phyloP scores from a whole-genome alignment of 2,329 filamentous ascomycete genomes.

The Arthrobotrys pseudoclavata region DNA sequence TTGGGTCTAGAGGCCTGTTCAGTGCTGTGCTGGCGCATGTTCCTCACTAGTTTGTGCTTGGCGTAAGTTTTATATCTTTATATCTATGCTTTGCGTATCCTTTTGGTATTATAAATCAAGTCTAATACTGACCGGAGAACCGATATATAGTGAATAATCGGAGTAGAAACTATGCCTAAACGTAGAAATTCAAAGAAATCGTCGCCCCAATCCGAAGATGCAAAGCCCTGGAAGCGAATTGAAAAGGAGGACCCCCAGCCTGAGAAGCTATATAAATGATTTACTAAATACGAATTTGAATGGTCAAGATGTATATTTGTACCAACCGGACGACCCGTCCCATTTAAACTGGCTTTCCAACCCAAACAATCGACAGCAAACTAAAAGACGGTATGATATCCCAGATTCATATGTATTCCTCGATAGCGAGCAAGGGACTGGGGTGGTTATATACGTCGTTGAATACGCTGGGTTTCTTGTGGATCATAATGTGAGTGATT shows the following conservation, averaged over 20 bases:
- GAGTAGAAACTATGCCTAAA: neutral
- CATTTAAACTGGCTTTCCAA: slow-evolving; percentile 36
- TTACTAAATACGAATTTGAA: slow-evolving; percentile 21
- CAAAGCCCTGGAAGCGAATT: neutral
- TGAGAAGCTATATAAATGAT: slow-evolving; percentile 10
- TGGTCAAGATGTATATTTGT: slow-evolving; percentile 14
- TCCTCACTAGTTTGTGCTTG: neutral
- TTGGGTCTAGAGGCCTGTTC: slow-evolving; percentile 27
- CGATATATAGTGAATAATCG: neutral
- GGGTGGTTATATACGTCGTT: slow-evolving; percentile 14
- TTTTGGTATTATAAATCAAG: neutral
- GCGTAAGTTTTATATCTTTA: slow-evolving; percentile 15
- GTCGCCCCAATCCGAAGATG: neutral
- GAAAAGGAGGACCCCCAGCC: slow-evolving; percentile 13
- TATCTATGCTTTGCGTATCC: neutral
- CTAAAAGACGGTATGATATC: slow-evolving; percentile 30
- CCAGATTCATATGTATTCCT: slow-evolving; percentile 29
- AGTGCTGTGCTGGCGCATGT: slow-evolving; percentile 17
- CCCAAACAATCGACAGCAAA: slow-evolving; percentile 17
- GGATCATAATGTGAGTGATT: slow-evolving; percentile 16
- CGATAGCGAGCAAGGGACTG: slow-evolving; percentile 5
- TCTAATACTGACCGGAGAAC: neutral
- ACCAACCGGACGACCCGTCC: slow-evolving; percentile 10
- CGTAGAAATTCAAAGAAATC: neutral
- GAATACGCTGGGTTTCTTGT: neutral